These are phyloP conservation scores for Amorphotheca resinae DNA, from an alignment of 495 filamentous ascomycete species.

Conservation along the genomic window DNA sequence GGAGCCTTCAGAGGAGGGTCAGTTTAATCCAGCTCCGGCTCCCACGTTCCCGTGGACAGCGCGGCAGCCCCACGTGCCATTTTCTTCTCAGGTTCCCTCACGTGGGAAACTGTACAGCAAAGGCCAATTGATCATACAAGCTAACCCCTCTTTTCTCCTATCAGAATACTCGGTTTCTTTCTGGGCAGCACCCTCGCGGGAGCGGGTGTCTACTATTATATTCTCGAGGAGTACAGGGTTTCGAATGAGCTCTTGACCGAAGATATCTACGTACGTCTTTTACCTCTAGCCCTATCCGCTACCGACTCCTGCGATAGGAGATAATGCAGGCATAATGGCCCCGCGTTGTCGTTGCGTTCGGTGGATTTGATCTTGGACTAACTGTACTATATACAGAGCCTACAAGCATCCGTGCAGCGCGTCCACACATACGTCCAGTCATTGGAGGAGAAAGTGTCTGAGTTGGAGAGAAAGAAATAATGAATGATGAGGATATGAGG, in stretches of 20 bases:
- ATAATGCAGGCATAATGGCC: background rate
- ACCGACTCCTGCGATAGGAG: background rate
- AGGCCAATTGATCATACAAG: too few species aligned
- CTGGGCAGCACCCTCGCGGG: constrained; percentile 72
- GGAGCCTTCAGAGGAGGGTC: constrained; percentile 91
- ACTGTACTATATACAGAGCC: constrained; percentile 60
- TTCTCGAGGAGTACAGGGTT: constrained; percentile 82
- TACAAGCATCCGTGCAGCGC: constrained; percentile 78
- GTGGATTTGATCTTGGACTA: background rate
- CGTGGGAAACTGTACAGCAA: too few species aligned
- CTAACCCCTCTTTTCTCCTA: too few species aligned
- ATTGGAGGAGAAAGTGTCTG: constrained; percentile 72
- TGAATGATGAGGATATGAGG: constrained; percentile 2
- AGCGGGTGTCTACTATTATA: constrained; percentile 76
- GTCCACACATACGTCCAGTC: constrained; percentile 70
- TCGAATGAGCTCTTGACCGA: constrained; percentile 90
- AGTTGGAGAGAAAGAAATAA: constrained; percentile 49
- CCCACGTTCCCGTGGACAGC: too few species aligned
- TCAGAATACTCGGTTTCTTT: constrained; percentile 86
- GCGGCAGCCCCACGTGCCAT: too few species aligned
- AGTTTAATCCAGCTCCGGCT: constrained; percentile 25
- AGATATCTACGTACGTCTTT: constrained; percentile 78
- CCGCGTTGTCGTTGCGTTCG: too few species aligned
- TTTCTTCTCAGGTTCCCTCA: background rate
- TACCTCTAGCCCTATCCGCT: constrained; percentile 11